A percentile compares a stretch with the other conserved stretches of the same genome.
These are phyloP conservation scores for Yamadazyma kitorensis DNA, from an alignment of 805 yeast species.

Conservation along the genomic window DNA sequence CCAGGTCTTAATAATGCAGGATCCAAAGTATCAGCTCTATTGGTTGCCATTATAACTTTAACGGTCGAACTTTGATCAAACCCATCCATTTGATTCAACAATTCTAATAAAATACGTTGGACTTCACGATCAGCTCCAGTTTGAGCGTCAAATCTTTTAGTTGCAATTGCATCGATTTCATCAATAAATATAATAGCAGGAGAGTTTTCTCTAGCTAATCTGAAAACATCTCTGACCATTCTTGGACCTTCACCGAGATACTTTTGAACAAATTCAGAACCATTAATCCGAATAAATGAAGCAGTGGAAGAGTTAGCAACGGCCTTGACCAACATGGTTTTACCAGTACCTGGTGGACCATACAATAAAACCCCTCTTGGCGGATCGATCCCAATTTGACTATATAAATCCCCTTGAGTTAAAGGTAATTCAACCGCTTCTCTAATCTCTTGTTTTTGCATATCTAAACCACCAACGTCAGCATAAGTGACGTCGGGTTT, in stretches of 20 bases:
- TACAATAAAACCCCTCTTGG: constrained; percentile 96
- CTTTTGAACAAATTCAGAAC: constrained; percentile 97
- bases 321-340: constrained; percentile 98
- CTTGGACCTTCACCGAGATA: constrained; percentile 99
- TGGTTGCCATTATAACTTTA: constrained; percentile 98
- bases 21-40: constrained; percentile 98
- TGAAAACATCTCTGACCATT: constrained; percentile 98
- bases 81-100: constrained; percentile 98
- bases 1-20: constrained; percentile 99
- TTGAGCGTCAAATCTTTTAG: constrained; percentile 98
- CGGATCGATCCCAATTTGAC: constrained; percentile 98
- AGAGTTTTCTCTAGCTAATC: constrained; percentile 95
- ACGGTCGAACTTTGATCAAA: constrained; percentile 94
- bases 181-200: constrained; percentile 97
- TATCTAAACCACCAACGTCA: constrained; percentile 97
- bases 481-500: constrained; percentile 92
- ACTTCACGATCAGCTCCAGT: constrained; percentile 99
- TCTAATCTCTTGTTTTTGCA: constrained; percentile 98
- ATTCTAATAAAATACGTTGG: constrained; percentile 93
- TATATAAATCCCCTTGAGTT: constrained; percentile 92
- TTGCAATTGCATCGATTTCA: constrained; percentile 98
- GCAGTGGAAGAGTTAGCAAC: constrained; percentile 97
- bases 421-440: constrained; percentile 98
- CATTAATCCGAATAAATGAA: constrained; percentile 92
- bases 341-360: constrained; percentile 99